Evolutionary conservation across 2,329 filamentous ascomycete genomes (phyloP).

Genomic region (Canariomyces notabilis): DNA sequence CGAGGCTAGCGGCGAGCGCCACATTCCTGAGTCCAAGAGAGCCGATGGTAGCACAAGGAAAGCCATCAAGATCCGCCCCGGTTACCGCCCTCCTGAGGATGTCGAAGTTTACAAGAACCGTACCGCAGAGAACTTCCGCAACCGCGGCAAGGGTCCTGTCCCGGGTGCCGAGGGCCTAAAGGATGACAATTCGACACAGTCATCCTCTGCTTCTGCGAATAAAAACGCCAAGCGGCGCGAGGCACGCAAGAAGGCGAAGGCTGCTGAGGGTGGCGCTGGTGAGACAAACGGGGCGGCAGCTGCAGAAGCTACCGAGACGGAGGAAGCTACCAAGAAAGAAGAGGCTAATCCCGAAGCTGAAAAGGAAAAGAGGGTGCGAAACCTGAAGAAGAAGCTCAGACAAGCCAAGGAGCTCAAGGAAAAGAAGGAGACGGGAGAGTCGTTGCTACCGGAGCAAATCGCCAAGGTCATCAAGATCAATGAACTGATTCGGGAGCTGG

Average conservation of each 20-base stretch:
- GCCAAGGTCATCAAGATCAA: conserved; percentile 97
- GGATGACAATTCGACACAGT: conserved; percentile 39
- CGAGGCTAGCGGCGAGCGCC: conserved; percentile 69
- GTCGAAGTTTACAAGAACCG: conserved; percentile 94
- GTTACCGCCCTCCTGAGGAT: conserved; percentile 91
- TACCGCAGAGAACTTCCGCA: conserved; percentile 79
- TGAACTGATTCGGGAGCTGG: conserved; percentile 83
- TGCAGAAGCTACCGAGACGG: too few relatives aligned
- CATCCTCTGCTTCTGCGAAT: conserved; percentile 52
- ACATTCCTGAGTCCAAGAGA: conserved; percentile 82
- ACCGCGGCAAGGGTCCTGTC: conserved; percentile 63
- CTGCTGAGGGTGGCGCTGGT: conserved; percentile 58
- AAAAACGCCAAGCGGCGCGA: conserved; percentile 81
- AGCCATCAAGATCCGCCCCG: conserved; percentile 89
- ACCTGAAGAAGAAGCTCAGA: conserved; percentile 88
- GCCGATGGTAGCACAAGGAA: conserved; percentile 87
- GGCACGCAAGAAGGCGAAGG: conserved; percentile 51
- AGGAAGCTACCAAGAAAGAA: conserved; percentile 37
- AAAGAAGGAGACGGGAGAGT: conserved; percentile 84
- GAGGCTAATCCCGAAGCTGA: conserved; percentile 66
- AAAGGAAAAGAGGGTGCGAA: conserved; percentile 87
- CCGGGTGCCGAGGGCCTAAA: conserved; percentile 64
- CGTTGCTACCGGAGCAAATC: conserved; percentile 85
- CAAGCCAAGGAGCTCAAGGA: conserved; percentile 86
- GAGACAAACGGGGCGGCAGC: conserved; percentile 41